phyloP scores from a whole-genome alignment of 257 asterid species.

The Nicotiana knightiana region DNA sequence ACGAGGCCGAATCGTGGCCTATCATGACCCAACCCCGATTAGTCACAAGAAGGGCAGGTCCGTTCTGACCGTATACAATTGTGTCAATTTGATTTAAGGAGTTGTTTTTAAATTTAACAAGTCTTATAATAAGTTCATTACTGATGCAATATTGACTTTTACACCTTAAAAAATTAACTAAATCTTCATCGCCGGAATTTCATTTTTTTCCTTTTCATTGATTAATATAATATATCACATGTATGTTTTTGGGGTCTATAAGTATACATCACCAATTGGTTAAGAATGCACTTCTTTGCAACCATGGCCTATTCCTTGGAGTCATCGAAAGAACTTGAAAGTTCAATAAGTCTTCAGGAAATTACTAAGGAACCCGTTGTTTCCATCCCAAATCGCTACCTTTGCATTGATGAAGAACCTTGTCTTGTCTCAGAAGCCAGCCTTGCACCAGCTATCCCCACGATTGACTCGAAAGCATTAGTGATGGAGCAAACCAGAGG shows the following conservation, averaged over 20 bases:
- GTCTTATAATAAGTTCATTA: too few relatives aligned
- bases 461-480: constrained; percentile 35
- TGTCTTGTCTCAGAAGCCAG: background rate
- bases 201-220: background rate
- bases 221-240: too few relatives aligned
- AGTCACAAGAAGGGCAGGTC: too few relatives aligned
- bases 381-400: constrained; percentile 26
- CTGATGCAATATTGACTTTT: background rate
- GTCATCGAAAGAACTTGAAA: background rate
- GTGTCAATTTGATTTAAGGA: background rate
- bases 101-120: background rate
- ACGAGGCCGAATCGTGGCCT: too few relatives aligned
- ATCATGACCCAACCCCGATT: too few relatives aligned
- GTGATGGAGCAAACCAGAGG: constrained; percentile 14
- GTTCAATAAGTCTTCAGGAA: constrained; percentile 32
- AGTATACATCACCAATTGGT: background rate
- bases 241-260: background rate
- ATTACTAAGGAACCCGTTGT: constrained; percentile 22
- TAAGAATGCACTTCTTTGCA: background rate
- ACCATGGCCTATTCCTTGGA: background rate
- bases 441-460: constrained; percentile 27
- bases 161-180: background rate
- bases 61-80: too few relatives aligned
- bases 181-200: background rate
- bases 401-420: constrained; percentile 32